phyloP scores from a whole-genome alignment of 1,284 basidiomycete species.

The Pseudozyma sp. region DNA sequence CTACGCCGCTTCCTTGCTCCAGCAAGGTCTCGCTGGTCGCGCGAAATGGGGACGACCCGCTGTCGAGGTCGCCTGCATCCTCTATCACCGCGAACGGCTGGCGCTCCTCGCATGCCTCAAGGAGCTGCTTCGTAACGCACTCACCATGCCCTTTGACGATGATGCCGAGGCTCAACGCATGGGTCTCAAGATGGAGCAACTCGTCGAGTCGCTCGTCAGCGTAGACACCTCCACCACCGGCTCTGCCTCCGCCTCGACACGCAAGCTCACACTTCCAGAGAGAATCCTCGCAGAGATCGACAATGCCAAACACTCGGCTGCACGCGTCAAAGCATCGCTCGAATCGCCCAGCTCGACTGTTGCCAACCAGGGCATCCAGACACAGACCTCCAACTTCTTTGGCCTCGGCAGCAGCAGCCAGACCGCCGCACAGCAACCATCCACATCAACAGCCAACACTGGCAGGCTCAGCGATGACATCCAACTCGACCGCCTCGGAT shows the following conservation, averaged over 20 bases:
- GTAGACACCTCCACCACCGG: slow-evolving; percentile 30
- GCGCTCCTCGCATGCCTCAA: slow-evolving; percentile 63
- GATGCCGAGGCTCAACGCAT: slow-evolving; percentile 52
- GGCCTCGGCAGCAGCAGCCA: slow-evolving; percentile 39
- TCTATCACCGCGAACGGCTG: slow-evolving; percentile 64
- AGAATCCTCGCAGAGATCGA: slow-evolving; percentile 56
- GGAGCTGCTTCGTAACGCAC: slow-evolving; percentile 57
- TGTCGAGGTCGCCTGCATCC: slow-evolving; percentile 62
- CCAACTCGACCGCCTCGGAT: slow-evolving; percentile 60
- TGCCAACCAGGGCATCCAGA: slow-evolving; percentile 38
- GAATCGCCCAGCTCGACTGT: slow-evolving; percentile 28
- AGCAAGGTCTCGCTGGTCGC: slow-evolving; percentile 59
- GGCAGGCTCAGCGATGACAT: slow-evolving; percentile 61
- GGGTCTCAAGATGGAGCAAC: slow-evolving; percentile 59
- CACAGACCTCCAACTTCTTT: slow-evolving; percentile 43
- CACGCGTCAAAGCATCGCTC: slow-evolving; percentile 45
- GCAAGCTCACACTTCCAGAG: slow-evolving; percentile 38
- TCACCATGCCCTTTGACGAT: slow-evolving; percentile 58
- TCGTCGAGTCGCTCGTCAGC: slow-evolving; percentile 55
- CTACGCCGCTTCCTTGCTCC: slow-evolving; percentile 66
- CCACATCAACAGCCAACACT: slow-evolving; percentile 16
- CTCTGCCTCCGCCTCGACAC: slow-evolving; percentile 14
- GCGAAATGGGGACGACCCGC: slow-evolving; percentile 62
- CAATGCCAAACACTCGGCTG: slow-evolving; percentile 33
- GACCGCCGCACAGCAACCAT: slow-evolving; percentile 19